phyloP scores from a whole-genome alignment of 73 alveolate genomes.

The Durusdinium trenchii region DNA sequence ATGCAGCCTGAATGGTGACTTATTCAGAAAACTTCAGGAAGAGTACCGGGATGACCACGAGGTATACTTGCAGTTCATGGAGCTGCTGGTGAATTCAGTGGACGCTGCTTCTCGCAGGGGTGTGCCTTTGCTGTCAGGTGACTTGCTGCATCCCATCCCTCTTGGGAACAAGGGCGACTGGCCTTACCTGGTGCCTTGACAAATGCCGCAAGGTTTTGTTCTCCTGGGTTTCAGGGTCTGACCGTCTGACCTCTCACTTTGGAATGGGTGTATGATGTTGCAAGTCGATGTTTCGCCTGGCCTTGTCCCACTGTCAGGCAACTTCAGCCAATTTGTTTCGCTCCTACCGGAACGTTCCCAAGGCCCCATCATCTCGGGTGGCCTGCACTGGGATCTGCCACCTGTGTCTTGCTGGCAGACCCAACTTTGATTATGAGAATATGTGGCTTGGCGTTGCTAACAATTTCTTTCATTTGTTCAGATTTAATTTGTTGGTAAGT shows the following conservation, averaged over 20 bases:
- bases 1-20: too few relatives aligned
- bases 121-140: background rate
- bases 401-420: conserved; percentile 11
- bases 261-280: background rate
- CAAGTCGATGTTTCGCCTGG: background rate
- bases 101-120: conserved; percentile 21
- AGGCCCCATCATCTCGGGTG: background rate
- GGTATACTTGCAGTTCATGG: background rate
- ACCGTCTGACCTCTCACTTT: background rate
- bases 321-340: background rate
- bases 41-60: conserved; percentile 15
- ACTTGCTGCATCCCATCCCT: background rate
- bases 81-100: background rate
- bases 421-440: background rate
- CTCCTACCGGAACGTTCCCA: conserved; percentile 14
- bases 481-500: background rate
- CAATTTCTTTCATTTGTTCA: background rate
- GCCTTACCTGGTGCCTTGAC: background rate
- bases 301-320: background rate
- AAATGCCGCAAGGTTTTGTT: too few relatives aligned
- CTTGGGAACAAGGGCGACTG: conserved; percentile 47
- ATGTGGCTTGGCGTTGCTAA: background rate
- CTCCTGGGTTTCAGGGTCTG: background rate
- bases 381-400: conserved; percentile 51
- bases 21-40: too few relatives aligned